Evolutionary conservation across 371 early-diverging fungal species (phyloP).

Genomic region (Circinella minor): DNA sequence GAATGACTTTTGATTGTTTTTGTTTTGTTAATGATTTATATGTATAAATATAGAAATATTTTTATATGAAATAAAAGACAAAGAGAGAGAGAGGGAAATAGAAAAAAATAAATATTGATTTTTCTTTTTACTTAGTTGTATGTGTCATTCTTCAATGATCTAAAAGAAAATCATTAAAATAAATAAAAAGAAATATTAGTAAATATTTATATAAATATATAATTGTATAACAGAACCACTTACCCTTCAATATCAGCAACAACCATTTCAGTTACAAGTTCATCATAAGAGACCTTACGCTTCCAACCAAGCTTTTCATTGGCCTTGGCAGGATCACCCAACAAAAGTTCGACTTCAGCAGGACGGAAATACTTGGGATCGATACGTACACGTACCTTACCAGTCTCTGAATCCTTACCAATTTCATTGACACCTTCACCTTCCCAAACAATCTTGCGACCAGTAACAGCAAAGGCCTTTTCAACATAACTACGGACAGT

Average conservation of each 20-base stretch:
- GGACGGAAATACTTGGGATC: conserved; percentile 86
- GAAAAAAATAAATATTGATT: neutral
- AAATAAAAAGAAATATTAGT: neutral
- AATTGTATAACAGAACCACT: neutral
- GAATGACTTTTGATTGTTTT: too few species aligned
- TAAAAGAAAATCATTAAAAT: neutral
- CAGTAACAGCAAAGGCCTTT: conserved; percentile 76
- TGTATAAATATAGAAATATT: too few species aligned
- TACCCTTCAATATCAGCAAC: conserved; percentile 66
- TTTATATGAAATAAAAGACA: too few species aligned
- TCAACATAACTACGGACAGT: conserved; percentile 83
- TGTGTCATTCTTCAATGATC: conserved; percentile 14
- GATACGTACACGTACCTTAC: conserved; percentile 71
- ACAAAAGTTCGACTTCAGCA: conserved; percentile 82
- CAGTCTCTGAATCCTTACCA: conserved; percentile 71
- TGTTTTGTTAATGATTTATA: too few species aligned
- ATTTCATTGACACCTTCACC: conserved; percentile 76
- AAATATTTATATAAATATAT: too few species aligned
- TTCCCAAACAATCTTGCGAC: conserved; percentile 77
- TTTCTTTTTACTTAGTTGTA: conserved; percentile 8
- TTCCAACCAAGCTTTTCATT: conserved; percentile 73
- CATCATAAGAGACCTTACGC: conserved; percentile 73
- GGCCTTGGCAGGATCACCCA: conserved; percentile 84
- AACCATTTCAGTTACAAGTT: conserved; percentile 75
- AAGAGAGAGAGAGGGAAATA: neutral